Conservation (phyloP, 1,284 basidiomycete genomes). For the Ustilago curta region DNA sequence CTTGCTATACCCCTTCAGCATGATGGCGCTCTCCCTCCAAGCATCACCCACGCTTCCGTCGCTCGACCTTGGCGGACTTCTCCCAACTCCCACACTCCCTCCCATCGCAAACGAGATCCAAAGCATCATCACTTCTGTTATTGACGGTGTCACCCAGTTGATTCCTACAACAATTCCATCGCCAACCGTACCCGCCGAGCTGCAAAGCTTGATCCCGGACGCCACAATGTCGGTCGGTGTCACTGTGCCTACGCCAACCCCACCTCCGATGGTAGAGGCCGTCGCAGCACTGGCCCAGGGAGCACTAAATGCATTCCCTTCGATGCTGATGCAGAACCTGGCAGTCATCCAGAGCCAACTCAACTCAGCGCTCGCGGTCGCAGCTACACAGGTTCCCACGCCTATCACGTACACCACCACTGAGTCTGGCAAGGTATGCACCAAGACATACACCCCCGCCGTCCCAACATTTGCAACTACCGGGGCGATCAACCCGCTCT, state of each 20-base stretch:
- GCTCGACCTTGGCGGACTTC: conserved; percentile 22
- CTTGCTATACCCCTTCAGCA: conserved; percentile 1
- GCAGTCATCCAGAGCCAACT: conserved; percentile 20
- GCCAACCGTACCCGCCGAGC: conserved; percentile 11
- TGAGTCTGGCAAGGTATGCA: conserved; percentile 21
- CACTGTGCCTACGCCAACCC: conserved; percentile 8
- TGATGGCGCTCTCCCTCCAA: conserved; percentile 33
- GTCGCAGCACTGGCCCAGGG: conserved; percentile 15
- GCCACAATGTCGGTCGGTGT: conserved; percentile 5
- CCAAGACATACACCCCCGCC: conserved; percentile 22
- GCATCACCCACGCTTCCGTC: conserved; percentile 25
- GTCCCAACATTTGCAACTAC: conserved; percentile 12
- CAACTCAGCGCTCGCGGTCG: conserved; percentile 15
- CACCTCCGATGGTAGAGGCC: conserved; percentile 8
- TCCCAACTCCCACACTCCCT: conserved; percentile 26
- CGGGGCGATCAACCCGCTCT: conserved; percentile 39
- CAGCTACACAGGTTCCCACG: conserved; percentile 14
- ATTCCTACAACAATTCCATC: conserved; percentile 38
- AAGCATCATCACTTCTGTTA: conserved; percentile 30
- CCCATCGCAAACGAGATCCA: conserved; percentile 19
- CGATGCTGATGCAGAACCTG: conserved; percentile 27
- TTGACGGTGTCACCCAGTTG: conserved; percentile 36
- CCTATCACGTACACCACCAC: conserved; percentile 15
- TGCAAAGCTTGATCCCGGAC: conserved; percentile 10
- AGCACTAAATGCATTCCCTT: conserved; percentile 31